Conservation (phyloP, 2,329 filamentous ascomycete genomes). For the Diplodia corticola region DNA sequence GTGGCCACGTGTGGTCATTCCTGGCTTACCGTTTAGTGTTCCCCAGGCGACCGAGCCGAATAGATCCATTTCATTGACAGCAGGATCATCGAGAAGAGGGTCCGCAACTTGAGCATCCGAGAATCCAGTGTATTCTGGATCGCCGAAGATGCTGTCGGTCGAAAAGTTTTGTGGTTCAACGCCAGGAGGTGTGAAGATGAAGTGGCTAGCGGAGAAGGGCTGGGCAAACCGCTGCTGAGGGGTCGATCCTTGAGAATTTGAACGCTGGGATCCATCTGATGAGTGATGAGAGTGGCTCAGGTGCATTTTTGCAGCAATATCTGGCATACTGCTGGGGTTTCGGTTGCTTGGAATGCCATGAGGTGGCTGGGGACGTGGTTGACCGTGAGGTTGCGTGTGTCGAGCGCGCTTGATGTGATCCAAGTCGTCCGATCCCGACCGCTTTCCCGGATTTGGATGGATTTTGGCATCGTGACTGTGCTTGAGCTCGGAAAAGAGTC, state of each 20-base stretch:
- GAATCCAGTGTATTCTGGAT: not conserved
- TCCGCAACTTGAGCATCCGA: not conserved
- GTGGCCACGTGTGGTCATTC: not conserved
- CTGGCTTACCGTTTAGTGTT: conserved; percentile 8
- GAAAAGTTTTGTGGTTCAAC: not conserved
- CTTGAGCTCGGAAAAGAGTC: conserved; percentile 13
- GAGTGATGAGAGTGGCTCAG: not conserved
- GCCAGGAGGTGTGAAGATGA: conserved; percentile 15
- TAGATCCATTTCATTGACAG: conserved; percentile 12
- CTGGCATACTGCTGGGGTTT: not conserved
- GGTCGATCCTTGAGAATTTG: not conserved
- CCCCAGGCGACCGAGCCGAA: conserved; percentile 22
- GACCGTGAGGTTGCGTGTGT: not conserved
- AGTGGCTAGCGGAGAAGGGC: conserved; percentile 5
- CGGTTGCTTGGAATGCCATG: not conserved
- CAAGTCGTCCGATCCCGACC: not conserved
- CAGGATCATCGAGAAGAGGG: conserved; percentile 9
- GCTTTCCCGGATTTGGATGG: not conserved
- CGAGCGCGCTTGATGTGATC: not conserved
- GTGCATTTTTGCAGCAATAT: not conserved
- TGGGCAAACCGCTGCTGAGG: not conserved
- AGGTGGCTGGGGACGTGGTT: not conserved
- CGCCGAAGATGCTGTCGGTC: not conserved
- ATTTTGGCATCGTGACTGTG: not conserved
- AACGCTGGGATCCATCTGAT: not conserved